Base-by-base conservation (phyloP, 768 basidiomycete species). In the Gautieria morchelliformis region DNA sequence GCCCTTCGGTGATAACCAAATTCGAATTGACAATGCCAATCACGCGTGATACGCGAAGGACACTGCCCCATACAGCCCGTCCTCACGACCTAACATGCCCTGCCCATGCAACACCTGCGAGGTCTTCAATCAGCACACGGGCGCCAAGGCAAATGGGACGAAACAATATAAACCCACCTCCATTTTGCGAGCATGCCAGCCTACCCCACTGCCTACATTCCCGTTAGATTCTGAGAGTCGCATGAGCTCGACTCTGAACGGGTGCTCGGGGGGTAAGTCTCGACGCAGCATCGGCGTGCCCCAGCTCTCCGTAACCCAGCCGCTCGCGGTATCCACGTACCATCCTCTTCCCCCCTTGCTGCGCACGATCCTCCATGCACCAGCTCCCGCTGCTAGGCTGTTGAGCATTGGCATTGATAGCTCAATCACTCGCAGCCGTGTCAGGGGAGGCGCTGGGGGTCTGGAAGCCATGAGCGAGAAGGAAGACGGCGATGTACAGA, bases 171-270 rank as follows among this genome's bases (percentile, higher is more conserved):
- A n/a, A 72, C 85, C 57, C 64, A 91, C 89, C 81, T 96, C 93
- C 90, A 96, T 93, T 73, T 99, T 99, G 58, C 94, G 74, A 20
- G 89, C 84, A 71, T 96, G 93, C 93, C 94, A 98, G 0, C 95
- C 95, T 5, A 95, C 81, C 4, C 87, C 88, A 64, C 87, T 90
- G 67, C 78, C 87, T n/a, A 95, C 91, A 64, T 90, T 89, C 9
- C 93, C 91, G 61, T 90, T 89, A 5, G 88, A 84, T 58, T 84
- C 77, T 10, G 89, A 83, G 20, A 96, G 72, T 53, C 79, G 76
- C 61, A 82, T 80, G 67, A 95, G 74, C 66, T 89, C 87, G 27
- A 70, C 66, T 51, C 93, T 74, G 69, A 87, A 79, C 2, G 85
- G 82, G 68, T 95, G 87, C 4, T 73, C 74, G 15, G 67, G 65